Conservation (phyloP, 202 grass and related monocot genomes). For the Panicum hallii region DNA sequence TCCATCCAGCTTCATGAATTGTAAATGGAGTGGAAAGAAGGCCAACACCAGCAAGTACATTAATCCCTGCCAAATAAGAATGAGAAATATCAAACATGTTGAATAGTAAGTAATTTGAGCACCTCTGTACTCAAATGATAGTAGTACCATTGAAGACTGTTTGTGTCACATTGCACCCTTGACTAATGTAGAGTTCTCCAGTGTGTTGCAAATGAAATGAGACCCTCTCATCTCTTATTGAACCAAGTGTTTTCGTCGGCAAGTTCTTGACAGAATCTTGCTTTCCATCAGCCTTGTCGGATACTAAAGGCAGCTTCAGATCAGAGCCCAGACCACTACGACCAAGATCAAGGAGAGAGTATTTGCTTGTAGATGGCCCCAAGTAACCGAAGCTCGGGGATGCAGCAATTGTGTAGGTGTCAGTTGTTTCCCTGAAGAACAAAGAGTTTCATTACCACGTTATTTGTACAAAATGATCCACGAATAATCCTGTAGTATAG, state of each 20-base stretch:
- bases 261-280: slow-evolving; percentile 58
- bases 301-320: slow-evolving; percentile 67
- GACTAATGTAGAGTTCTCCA: slow-evolving; percentile 64
- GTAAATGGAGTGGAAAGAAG: slow-evolving; percentile 93
- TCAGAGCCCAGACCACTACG: slow-evolving; percentile 68
- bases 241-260: slow-evolving; percentile 49
- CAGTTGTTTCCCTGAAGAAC: slow-evolving; percentile 79
- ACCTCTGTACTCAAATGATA: not conserved
- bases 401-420: slow-evolving; percentile 87
- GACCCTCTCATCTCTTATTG: slow-evolving; percentile 55
- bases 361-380: slow-evolving; percentile 64
- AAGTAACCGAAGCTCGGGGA: slow-evolving; percentile 86
- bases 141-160: slow-evolving; percentile 97
- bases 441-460: not conserved
- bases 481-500: not conserved
- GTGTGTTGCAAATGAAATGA: slow-evolving; percentile 62
- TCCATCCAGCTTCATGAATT: slow-evolving; percentile 85
- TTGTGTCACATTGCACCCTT: slow-evolving; percentile 86
- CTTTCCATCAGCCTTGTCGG: slow-evolving; percentile 52
- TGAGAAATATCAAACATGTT: slow-evolving; percentile 13
- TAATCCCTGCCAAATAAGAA: slow-evolving; percentile 63
- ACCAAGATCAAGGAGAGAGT: slow-evolving; percentile 53
- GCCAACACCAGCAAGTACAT: slow-evolving; percentile 90
- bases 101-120: not conserved
- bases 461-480: not conserved